Base-by-base conservation (phyloP, 495 filamentous ascomycete species). In the Terfezia claveryi region DNA sequence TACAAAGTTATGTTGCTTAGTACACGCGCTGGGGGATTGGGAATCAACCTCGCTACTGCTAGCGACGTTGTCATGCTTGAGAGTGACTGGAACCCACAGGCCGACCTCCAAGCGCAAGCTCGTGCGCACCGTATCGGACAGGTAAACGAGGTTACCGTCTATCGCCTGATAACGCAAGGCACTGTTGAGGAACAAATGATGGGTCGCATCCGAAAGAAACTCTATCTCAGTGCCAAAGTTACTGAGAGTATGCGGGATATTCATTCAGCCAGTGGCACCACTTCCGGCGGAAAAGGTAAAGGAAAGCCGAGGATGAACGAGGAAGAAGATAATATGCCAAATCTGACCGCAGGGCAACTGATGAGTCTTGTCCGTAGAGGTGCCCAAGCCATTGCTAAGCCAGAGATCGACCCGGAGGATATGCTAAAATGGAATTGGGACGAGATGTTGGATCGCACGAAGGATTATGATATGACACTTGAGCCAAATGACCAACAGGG, bases 1-100 rank as follows among this genome's bases (percentile, higher is more conserved):
- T 76, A 75, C 59, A 72, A 71, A 60, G 69, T 82, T 9, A 81
- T 83, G 70, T 62, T 83, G 2, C 73, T 83, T 49, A 80, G 78
- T 0, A 81, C 77, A 8, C 66, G 76, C 38, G 78, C 80, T 23
- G 80, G 80, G 23, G 78, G 80, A 0, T 67, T 82, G 16, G 80
- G 80, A 5, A 71, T 82, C 41, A 83, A 81, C 57, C 65, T 82
- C 0, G 73, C 76, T 4, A 68, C 73, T 37, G 77, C 79, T 0
- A 76, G 72, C 6, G 75, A 76, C 54, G 76, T 82, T 1, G 68
- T 82, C 14, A 78, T 83, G 59, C 62, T 82, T 4, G 80, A 83
- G 44, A 72, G 76, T 38, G 78, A 82, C 56, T 82, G 77, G 77
- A 82, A 82, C 44, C 80, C 80, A 0, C 79, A 81, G 57, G 58